Evolutionary conservation across 192 early-diverging fungal genomes (phyloP).

Genomic region (Kappamyces sp.): DNA sequence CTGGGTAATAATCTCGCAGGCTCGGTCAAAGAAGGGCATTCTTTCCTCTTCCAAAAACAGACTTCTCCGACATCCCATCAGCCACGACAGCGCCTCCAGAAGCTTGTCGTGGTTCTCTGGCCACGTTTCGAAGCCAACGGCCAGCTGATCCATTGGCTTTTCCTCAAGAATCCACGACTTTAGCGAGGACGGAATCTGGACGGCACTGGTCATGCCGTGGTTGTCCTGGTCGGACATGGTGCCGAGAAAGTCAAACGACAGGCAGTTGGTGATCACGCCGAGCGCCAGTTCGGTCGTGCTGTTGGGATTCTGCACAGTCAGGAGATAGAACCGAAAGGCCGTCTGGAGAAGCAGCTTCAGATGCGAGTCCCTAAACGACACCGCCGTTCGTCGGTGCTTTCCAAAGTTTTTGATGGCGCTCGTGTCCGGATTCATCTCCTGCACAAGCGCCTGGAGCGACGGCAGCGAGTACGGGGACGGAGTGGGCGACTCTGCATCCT

Average conservation of each 20-base stretch:
- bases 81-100: neutral
- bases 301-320: conserved; percentile 1
- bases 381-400: conserved; percentile 6
- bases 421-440: conserved; percentile 12
- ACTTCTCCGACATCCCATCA: conserved; percentile 10
- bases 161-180: conserved; percentile 3
- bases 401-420: conserved; percentile 4
- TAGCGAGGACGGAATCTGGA: conserved; percentile 8
- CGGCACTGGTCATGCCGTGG: conserved; percentile 8
- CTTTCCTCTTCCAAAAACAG: conserved; percentile 13
- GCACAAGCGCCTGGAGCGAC: neutral
- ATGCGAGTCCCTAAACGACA: conserved; percentile 14
- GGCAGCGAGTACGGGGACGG: too few relatives aligned
- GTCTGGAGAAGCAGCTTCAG: conserved; percentile 1
- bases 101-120: neutral
- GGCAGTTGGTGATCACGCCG: neutral
- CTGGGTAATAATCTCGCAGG: neutral
- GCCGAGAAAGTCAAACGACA: conserved; percentile 10
- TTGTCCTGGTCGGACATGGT: conserved; percentile 11
- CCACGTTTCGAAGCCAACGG: neutral
- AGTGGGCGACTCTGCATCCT: too few relatives aligned
- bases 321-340: neutral
- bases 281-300: conserved; percentile 1
- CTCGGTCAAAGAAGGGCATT: conserved; percentile 2
- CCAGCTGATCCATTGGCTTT: conserved; percentile 2